Evolutionary conservation across 257 asterid species (phyloP).

Genomic region (Linaria vulgaris): DNA sequence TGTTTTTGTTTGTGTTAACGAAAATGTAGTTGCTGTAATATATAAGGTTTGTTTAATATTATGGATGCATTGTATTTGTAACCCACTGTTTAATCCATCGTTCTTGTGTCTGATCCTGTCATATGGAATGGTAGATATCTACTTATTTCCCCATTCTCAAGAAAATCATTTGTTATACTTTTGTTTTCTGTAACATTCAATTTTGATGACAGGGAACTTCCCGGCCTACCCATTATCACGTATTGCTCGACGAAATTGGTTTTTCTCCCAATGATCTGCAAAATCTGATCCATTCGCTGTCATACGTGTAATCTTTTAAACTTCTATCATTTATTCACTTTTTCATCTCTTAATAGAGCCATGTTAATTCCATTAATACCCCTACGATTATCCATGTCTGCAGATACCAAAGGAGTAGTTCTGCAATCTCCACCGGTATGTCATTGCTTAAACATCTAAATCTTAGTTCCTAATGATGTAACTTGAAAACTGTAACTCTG

Average conservation of each 20-base stretch:
- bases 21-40: too few species aligned
- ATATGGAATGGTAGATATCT: too few species aligned
- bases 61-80: conserved; percentile 1
- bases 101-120: too few species aligned
- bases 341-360: conserved; percentile 3
- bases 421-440: conserved; percentile 76
- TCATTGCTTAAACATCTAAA: conserved; percentile 9
- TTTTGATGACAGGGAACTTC: conserved; percentile 71
- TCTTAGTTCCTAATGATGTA: background rate
- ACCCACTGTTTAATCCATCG: too few species aligned
- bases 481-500: background rate
- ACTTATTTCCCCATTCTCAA: background rate
- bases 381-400: conserved; percentile 10
- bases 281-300: conserved; percentile 73
- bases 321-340: background rate
- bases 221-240: conserved; percentile 89
- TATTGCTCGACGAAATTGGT: conserved; percentile 87
- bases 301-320: conserved; percentile 73
- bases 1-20: too few species aligned
- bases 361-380: background rate
- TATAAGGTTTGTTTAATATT: too few species aligned
- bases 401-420: conserved; percentile 88
- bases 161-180: too few species aligned
- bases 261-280: conserved; percentile 87
- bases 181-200: background rate